phyloP scores from a whole-genome alignment of 192 early-diverging fungal species.

The Jimgerdemannia lactiflua region DNA sequence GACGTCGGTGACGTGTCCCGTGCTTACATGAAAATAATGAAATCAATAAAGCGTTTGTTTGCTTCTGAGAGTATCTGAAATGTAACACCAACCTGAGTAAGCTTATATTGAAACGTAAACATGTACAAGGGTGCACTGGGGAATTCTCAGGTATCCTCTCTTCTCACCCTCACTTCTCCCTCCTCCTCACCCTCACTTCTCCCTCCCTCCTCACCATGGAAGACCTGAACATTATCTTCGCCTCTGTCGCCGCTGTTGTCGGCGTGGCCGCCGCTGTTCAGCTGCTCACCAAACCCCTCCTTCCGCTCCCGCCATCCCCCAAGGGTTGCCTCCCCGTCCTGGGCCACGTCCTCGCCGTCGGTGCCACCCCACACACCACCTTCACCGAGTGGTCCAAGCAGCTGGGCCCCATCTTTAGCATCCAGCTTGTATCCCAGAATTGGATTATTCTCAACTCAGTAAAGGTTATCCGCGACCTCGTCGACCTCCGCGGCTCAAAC shows the following conservation, averaged over 20 bases:
- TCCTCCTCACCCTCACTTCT: no score
- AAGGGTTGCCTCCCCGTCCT: conserved; percentile 22
- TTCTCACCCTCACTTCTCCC: no score
- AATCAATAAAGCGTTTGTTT: no score
- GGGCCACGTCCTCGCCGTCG: conserved; percentile 21
- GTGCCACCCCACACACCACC: conserved; percentile 1
- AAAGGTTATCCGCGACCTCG: neutral
- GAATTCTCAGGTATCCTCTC: no score
- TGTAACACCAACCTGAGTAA: no score
- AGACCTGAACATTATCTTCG: neutral
- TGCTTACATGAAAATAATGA: no score
- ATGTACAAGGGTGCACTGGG: no score
- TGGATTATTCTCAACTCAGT: neutral
- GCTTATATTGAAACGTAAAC: no score
- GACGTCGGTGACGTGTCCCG: no score
- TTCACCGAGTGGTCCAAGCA: neutral
- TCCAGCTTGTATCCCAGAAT: neutral
- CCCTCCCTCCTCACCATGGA: neutral
- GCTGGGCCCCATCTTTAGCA: neutral
- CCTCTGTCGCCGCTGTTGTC: neutral
- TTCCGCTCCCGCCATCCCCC: conserved; percentile 18
- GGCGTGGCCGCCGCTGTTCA: neutral
- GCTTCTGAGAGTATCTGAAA: no score
- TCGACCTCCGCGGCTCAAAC: neutral
- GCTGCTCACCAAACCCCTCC: neutral